Conservation (phyloP, 768 basidiomycete genomes). For the Bullera alba region DNA sequence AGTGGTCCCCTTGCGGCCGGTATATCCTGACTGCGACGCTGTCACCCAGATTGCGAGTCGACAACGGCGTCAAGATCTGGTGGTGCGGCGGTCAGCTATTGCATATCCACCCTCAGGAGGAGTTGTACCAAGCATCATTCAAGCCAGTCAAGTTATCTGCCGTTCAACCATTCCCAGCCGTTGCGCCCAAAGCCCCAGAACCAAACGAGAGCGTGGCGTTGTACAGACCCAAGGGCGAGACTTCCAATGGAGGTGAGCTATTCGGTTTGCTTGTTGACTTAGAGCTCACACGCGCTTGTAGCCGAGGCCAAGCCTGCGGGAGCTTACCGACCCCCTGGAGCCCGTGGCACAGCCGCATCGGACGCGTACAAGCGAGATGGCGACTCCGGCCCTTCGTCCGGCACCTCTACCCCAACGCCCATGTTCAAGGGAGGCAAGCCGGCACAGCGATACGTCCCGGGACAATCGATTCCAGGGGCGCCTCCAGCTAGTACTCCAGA, state of each 20-base stretch:
- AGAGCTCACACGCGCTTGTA: slow-evolving; percentile 2
- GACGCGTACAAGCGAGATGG: slow-evolving; percentile 86
- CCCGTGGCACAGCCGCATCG: slow-evolving; percentile 79
- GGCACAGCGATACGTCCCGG: slow-evolving; percentile 63
- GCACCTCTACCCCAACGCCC: slow-evolving; percentile 32
- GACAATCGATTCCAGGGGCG: slow-evolving; percentile 40
- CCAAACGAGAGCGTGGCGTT: slow-evolving; percentile 32
- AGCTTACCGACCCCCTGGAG: slow-evolving; percentile 89
- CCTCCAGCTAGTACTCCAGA: slow-evolving; percentile 51
- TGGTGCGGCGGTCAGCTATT: slow-evolving; percentile 83
- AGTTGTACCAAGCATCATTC: slow-evolving; percentile 67
- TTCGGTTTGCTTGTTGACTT: neutral
- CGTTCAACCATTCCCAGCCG: slow-evolving; percentile 25
- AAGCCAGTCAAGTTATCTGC: slow-evolving; percentile 11
- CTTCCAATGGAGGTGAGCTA: slow-evolving; percentile 25
- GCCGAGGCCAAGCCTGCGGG: slow-evolving; percentile 61
- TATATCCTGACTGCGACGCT: slow-evolving; percentile 90
- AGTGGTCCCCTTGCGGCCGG: slow-evolving; percentile 90
- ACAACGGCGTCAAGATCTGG: slow-evolving; percentile 96
- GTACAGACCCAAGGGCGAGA: slow-evolving; percentile 34
- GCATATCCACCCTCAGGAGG: slow-evolving; percentile 72
- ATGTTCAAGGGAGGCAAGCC: slow-evolving; percentile 41
- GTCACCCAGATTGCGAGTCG: slow-evolving; percentile 89
- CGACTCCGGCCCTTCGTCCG: slow-evolving; percentile 59
- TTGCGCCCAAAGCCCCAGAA: slow-evolving; percentile 28